A percentile compares a stretch with the other conserved stretches of the same genome.
These are phyloP conservation scores for Pseudogymnoascus sp. DNA, from an alignment of 2,329 filamentous ascomycete species.

Conservation along the genomic window DNA sequence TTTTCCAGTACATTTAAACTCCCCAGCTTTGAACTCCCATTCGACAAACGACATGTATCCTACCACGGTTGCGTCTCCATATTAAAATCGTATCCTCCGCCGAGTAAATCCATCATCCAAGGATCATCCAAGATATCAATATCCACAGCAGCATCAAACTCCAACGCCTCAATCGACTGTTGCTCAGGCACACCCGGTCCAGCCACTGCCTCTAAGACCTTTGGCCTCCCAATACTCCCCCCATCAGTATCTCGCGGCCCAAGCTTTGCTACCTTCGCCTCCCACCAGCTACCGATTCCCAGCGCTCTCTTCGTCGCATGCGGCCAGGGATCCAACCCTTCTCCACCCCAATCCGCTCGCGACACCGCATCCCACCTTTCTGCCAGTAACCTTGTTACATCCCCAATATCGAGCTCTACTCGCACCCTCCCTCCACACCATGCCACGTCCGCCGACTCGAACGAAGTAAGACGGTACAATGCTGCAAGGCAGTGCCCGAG, in stretches of 20 bases:
- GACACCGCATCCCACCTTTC: background rate
- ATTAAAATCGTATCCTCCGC: background rate
- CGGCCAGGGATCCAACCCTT: background rate
- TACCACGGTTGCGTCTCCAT: background rate
- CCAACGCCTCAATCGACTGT: background rate
- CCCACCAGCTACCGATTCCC: slow-evolving; percentile 1
- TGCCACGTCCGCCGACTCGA: background rate
- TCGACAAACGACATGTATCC: background rate
- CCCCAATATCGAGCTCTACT: background rate
- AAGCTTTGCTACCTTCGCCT: background rate
- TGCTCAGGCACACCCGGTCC: background rate
- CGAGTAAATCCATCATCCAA: background rate
- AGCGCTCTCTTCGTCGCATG: background rate
- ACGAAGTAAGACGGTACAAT: background rate
- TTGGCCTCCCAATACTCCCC: background rate
- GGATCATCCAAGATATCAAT: background rate
- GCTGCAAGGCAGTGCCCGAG: background rate
- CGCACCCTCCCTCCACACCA: background rate
- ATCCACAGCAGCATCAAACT: background rate
- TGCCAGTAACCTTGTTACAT: background rate
- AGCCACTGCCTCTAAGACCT: background rate
- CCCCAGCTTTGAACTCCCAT: background rate
- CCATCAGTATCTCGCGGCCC: background rate
- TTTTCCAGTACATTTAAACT: background rate
- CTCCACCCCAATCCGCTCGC: background rate